A percentile compares a stretch with the other conserved stretches of the same genome.
phyloP scores from a whole-genome alignment of 1,284 basidiomycete genomes.

The Sanghuangporus weigelae region DNA sequence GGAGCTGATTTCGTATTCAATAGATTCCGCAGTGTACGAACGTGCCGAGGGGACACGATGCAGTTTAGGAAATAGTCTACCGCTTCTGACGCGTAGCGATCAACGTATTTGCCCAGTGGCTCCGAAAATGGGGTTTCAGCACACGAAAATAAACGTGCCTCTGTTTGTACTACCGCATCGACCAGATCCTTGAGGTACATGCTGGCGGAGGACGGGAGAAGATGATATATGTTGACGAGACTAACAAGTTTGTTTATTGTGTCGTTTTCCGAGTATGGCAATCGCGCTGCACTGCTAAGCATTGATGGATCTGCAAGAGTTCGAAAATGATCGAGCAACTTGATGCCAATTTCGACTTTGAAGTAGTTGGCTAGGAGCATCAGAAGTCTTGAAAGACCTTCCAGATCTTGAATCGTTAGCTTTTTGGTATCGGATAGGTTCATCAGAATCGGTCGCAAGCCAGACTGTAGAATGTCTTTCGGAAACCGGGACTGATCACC shows the following conservation, averaged over 20 bases:
- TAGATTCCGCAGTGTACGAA: slow-evolving; percentile 79
- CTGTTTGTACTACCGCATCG: slow-evolving; percentile 89
- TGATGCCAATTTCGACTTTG: slow-evolving; percentile 99
- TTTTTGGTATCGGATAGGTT: slow-evolving; percentile 96
- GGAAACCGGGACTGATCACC: slow-evolving; percentile 90
- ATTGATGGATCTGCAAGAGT: slow-evolving; percentile 84
- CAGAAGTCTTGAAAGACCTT: slow-evolving; percentile 92
- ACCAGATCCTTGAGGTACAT: slow-evolving; percentile 89
- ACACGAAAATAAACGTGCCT: slow-evolving; percentile 87
- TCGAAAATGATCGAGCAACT: slow-evolving; percentile 94
- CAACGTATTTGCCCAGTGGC: slow-evolving; percentile 86
- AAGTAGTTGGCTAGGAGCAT: slow-evolving; percentile 98
- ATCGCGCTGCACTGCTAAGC: slow-evolving; percentile 72
- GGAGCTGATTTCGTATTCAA: slow-evolving; percentile 75
- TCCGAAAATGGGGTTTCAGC: slow-evolving; percentile 91
- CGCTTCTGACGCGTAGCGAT: slow-evolving; percentile 86
- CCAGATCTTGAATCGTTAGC: slow-evolving; percentile 90
- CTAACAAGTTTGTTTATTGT: slow-evolving; percentile 91
- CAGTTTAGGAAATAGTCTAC: slow-evolving; percentile 82
- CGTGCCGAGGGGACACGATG: slow-evolving; percentile 67
- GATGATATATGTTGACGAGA: slow-evolving; percentile 95
- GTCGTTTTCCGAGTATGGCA: slow-evolving; percentile 84
- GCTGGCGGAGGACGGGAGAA: slow-evolving; percentile 89
- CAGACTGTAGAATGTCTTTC: slow-evolving; percentile 93
- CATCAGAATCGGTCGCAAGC: slow-evolving; percentile 94